Conservation (phyloP, 345 rosid species). For the Nasturtium officinale region DNA sequence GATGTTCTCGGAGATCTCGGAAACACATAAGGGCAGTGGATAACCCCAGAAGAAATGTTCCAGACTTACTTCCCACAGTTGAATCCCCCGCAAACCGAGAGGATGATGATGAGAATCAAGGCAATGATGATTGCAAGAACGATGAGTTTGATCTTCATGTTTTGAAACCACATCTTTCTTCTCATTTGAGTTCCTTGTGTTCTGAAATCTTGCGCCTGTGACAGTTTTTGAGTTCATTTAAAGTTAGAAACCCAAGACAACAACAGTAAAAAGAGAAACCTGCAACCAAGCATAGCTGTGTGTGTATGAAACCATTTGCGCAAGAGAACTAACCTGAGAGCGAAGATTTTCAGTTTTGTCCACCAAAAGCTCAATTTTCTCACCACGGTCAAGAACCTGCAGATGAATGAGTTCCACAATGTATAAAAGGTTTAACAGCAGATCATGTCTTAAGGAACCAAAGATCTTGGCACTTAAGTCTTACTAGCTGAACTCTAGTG, state of each 20-base stretch:
- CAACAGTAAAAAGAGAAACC: background rate
- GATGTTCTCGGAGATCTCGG: conserved; percentile 29
- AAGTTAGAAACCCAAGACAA: conserved; percentile 1
- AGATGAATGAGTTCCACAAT: conserved; percentile 8
- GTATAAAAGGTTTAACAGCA: background rate
- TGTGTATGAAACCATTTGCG: conserved; percentile 27
- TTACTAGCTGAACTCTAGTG: background rate
- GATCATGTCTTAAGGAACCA: background rate
- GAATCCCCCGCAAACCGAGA: conserved; percentile 91
- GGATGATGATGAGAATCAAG: conserved; percentile 69
- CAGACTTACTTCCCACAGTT: conserved; percentile 49
- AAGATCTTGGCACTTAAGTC: background rate
- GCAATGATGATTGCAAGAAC: conserved; percentile 73
- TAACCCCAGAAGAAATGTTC: conserved; percentile 20
- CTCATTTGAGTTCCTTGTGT: conserved; percentile 81
- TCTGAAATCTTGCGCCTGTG: conserved; percentile 88
- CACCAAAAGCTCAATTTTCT: conserved; percentile 85
- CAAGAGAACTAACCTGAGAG: conserved; percentile 64
- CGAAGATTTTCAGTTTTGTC: conserved; percentile 96
- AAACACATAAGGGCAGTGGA: background rate
- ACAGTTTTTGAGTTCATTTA: background rate
- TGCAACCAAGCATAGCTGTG: background rate
- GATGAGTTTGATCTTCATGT: conserved; percentile 94
- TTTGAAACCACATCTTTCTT: conserved; percentile 93
- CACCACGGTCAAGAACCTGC: conserved; percentile 95